phyloP scores from a whole-genome alignment of 192 early-diverging fungal genomes.

The Lunasporangiospora selenospora region DNA sequence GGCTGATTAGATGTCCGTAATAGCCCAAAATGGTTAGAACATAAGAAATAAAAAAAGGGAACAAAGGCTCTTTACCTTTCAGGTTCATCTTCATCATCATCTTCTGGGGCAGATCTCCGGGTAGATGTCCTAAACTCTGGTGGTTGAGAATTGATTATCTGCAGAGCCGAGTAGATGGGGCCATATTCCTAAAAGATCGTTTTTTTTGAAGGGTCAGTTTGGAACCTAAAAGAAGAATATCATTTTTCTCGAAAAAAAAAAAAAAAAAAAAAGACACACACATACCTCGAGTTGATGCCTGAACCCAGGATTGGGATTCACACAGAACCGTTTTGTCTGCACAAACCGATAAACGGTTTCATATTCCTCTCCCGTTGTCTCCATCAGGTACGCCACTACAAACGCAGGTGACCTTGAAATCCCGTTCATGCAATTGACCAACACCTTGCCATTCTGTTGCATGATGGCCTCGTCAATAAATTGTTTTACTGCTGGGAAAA shows the following conservation, averaged over 20 bases:
- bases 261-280: slow-evolving; percentile 20
- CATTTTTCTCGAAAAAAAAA: background rate
- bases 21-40: background rate
- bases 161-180: slow-evolving; percentile 74
- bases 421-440: slow-evolving; percentile 81
- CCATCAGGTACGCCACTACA: slow-evolving; percentile 92
- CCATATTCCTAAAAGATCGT: slow-evolving; percentile 79
- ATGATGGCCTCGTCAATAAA: slow-evolving; percentile 62
- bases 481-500: slow-evolving; percentile 68
- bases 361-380: slow-evolving; percentile 68
- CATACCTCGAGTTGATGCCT: slow-evolving; percentile 81
- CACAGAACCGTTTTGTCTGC: slow-evolving; percentile 87
- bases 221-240: slow-evolving; percentile 8
- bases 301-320: slow-evolving; percentile 83
- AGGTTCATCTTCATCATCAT: slow-evolving; percentile 62
- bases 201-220: too few species aligned
- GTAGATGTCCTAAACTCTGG: slow-evolving; percentile 53
- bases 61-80: slow-evolving; percentile 26
- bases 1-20: background rate
- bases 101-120: slow-evolving; percentile 63
- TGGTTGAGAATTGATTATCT: slow-evolving; percentile 48
- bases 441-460: slow-evolving; percentile 53
- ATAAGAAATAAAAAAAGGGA: background rate
- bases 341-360: slow-evolving; percentile 80
- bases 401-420: slow-evolving; percentile 87